phyloP scores from a whole-genome alignment of 176 grass and related monocot species.

The Luzula sylvatica region DNA sequence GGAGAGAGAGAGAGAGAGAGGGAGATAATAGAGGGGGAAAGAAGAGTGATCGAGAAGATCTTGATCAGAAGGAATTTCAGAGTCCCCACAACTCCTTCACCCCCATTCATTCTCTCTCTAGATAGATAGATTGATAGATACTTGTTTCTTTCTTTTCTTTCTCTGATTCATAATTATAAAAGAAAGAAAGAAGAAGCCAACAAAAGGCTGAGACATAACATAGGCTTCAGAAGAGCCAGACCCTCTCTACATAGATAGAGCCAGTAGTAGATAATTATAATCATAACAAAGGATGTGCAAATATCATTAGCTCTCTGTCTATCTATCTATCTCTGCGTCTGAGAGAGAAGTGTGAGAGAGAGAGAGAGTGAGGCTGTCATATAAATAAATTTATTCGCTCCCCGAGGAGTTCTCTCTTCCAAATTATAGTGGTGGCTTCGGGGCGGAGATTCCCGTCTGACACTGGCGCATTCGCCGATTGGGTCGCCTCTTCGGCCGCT shows the following conservation, averaged over 20 bases:
- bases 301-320: no score
- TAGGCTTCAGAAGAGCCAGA: slow-evolving; percentile 9
- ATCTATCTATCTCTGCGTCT: background rate
- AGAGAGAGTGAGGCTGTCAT: background rate
- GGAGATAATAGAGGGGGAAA: slow-evolving; percentile 31
- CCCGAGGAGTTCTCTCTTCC: slow-evolving; percentile 2
- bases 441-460: slow-evolving; percentile 75
- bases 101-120: background rate
- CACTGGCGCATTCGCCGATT: slow-evolving; percentile 69
- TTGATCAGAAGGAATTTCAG: slow-evolving; percentile 40
- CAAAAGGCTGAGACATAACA: slow-evolving; percentile 8
- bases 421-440: slow-evolving; percentile 72
- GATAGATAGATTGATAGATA: background rate
- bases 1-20: slow-evolving; percentile 5
- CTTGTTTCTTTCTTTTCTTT: slow-evolving; percentile 10
- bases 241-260: slow-evolving; percentile 7
- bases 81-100: slow-evolving; percentile 29
- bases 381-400: background rate
- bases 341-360: slow-evolving; percentile 8
- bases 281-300: background rate
- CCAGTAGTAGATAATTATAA: slow-evolving; percentile 5
- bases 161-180: slow-evolving; percentile 2
- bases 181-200: slow-evolving; percentile 20
- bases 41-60: slow-evolving; percentile 25
- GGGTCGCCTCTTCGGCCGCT: slow-evolving; percentile 50